phyloP scores from a whole-genome alignment of 768 basidiomycete species.

The Russula sp. region DNA sequence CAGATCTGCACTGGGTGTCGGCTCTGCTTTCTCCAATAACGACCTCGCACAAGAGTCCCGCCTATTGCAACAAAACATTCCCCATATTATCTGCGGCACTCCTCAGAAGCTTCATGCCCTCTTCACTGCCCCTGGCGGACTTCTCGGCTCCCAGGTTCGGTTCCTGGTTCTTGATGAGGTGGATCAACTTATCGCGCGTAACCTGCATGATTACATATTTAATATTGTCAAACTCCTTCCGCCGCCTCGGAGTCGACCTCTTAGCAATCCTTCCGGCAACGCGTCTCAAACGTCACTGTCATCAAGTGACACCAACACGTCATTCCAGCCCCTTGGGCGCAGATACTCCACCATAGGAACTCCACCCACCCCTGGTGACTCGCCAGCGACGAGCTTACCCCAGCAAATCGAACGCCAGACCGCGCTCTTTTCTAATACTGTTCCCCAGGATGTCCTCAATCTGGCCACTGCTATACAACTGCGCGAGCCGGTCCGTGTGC shows the following conservation, averaged over 20 bases:
- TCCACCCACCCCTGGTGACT: slow-evolving; percentile 41
- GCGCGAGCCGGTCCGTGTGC: slow-evolving; percentile 94
- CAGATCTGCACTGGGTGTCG: slow-evolving; percentile 83
- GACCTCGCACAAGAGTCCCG: slow-evolving; percentile 72
- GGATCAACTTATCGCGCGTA: slow-evolving; percentile 95
- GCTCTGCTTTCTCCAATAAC: slow-evolving; percentile 55
- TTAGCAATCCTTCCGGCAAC: slow-evolving; percentile 40
- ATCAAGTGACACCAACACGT: slow-evolving; percentile 17
- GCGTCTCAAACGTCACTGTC: slow-evolving; percentile 17
- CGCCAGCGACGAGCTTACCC: slow-evolving; percentile 32
- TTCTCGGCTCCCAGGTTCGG: slow-evolving; percentile 78
- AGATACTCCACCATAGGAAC: slow-evolving; percentile 53
- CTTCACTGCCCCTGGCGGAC: slow-evolving; percentile 73
- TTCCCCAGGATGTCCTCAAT: slow-evolving; percentile 95
- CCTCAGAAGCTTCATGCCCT: slow-evolving; percentile 94
- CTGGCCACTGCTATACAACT: slow-evolving; percentile 90
- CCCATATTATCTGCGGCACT: slow-evolving; percentile 94
- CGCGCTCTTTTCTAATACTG: slow-evolving; percentile 95
- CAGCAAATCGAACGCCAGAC: slow-evolving; percentile 73
- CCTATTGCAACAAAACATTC: slow-evolving; percentile 82
- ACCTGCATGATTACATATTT: slow-evolving; percentile 92
- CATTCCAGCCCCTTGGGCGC: slow-evolving; percentile 37
- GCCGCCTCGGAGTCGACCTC: slow-evolving; percentile 66
- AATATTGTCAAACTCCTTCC: slow-evolving; percentile 90
- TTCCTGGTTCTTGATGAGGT: slow-evolving; percentile 97